Conservation (phyloP, 2,329 filamentous ascomycete species). For the Hymenotorrendiella dingleyae region DNA sequence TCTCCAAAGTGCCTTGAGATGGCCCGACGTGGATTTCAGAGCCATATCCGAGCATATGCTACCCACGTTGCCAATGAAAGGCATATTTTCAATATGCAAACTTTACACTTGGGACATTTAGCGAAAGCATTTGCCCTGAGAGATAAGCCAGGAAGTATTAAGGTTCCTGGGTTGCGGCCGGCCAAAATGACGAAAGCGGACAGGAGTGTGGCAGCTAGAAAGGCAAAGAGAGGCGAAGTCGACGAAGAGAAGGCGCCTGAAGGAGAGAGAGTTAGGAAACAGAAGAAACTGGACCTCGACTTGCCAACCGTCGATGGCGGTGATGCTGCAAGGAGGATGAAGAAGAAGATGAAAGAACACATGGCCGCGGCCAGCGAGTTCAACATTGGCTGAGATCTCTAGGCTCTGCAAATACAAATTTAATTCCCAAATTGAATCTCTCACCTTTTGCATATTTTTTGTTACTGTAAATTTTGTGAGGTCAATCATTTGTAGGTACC, state of each 20-base stretch:
- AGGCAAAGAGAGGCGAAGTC: slow-evolving; percentile 33
- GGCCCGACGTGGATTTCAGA: slow-evolving; percentile 80
- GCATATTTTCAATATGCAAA: slow-evolving; percentile 82
- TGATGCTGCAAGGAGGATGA: slow-evolving; percentile 57
- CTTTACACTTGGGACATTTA: slow-evolving; percentile 84
- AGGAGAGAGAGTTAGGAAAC: slow-evolving; percentile 30
- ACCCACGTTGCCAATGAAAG: slow-evolving; percentile 86
- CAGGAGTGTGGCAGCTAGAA: slow-evolving; percentile 33
- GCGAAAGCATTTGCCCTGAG: slow-evolving; percentile 90
- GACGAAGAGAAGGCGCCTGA: slow-evolving; percentile 29
- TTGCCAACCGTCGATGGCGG: slow-evolving; percentile 42
- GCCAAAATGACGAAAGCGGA: slow-evolving; percentile 37
- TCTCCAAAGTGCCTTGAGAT: slow-evolving; percentile 68
- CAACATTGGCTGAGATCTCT: slow-evolving; percentile 59
- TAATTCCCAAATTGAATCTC: no score
- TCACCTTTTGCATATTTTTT: no score
- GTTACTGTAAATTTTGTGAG: no score
- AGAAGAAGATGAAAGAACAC: slow-evolving; percentile 54
- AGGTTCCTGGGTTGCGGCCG: slow-evolving; percentile 40
- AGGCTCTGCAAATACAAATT: no score
- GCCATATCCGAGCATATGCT: slow-evolving; percentile 88
- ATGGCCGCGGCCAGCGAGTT: slow-evolving; percentile 58
- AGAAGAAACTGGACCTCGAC: slow-evolving; percentile 34
- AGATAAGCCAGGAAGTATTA: slow-evolving; percentile 81
- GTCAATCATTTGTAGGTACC: no score